Percentiles rank a stretch among this genome's conserved stretches.
These are phyloP conservation scores for Penicillium angulare DNA, from an alignment of 495 filamentous ascomycete genomes.

Conservation along the genomic window DNA sequence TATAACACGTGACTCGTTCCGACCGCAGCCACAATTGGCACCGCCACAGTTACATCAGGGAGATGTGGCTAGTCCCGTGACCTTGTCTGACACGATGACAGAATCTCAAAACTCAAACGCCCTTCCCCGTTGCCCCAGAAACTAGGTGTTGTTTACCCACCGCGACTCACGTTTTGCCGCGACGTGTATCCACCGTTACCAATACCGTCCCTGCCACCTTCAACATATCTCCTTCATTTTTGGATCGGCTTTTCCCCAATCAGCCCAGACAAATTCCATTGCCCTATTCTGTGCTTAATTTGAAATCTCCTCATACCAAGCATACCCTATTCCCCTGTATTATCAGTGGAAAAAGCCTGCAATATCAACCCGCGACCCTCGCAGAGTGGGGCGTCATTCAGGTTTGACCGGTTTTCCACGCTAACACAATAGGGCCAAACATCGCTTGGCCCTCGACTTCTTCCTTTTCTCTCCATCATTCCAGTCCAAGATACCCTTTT, in stretches of 20 bases:
- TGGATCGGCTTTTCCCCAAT: conserved; percentile 19
- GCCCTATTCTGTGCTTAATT: conserved; percentile 10
- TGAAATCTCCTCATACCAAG: background rate
- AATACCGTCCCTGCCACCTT: conserved; percentile 13
- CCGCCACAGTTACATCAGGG: background rate
- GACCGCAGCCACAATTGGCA: background rate
- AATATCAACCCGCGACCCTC: conserved; percentile 32
- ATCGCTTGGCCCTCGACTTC: conserved; percentile 44
- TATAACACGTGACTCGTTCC: background rate
- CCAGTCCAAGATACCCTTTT: conserved; percentile 41
- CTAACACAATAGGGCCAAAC: conserved; percentile 51
- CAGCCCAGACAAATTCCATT: conserved; percentile 7
- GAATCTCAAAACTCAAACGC: conserved; percentile 4
- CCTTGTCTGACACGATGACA: background rate
- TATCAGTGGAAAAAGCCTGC: conserved; percentile 7
- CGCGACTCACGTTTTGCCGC: conserved; percentile 22
- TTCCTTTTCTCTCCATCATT: conserved; percentile 37
- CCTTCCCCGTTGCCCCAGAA: conserved; percentile 11
- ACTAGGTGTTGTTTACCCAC: conserved; percentile 13
- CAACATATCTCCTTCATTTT: conserved; percentile 23
- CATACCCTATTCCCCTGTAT: conserved; percentile 12
- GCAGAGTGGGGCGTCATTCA: conserved; percentile 42
- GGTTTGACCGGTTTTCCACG: conserved; percentile 41
- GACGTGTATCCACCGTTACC: conserved; percentile 26
- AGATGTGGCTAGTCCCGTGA: background rate